Evolutionary conservation across 768 basidiomycete species (phyloP).

Genomic region (Imleria badia): DNA sequence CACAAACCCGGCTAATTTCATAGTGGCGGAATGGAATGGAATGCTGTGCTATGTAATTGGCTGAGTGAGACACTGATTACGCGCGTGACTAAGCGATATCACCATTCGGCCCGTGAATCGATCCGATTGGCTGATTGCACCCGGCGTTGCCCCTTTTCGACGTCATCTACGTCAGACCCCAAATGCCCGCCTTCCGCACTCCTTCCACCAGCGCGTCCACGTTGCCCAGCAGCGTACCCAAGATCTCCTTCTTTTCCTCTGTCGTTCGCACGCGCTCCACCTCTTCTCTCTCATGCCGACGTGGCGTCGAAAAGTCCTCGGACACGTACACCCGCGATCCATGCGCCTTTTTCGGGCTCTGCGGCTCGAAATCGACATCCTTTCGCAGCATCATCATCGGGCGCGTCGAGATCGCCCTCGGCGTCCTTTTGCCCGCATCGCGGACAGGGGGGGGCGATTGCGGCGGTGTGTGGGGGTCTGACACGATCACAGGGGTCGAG

Average conservation of each 20-base stretch:
- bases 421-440: constrained; percentile 20
- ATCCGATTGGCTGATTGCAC: constrained; percentile 1
- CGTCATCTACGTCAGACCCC: constrained; percentile 58
- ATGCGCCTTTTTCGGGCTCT: constrained; percentile 63
- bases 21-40: not conserved
- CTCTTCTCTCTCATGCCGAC: constrained; percentile 9
- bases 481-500: constrained; percentile 14
- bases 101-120: not conserved
- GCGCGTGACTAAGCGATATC: constrained; percentile 14
- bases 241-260: constrained; percentile 78
- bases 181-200: constrained; percentile 82
- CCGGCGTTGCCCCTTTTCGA: too few relatives aligned
- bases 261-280: constrained; percentile 48
- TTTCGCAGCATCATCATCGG: constrained; percentile 64
- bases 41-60: constrained; percentile 6
- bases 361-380: constrained; percentile 72
- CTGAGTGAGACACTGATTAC: constrained; percentile 10
- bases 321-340: constrained; percentile 31
- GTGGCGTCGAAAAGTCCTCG: constrained; percentile 18
- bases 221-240: constrained; percentile 85
- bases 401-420: constrained; percentile 32
- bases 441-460: constrained; percentile 29
- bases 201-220: constrained; percentile 90
- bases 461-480: constrained; percentile 23
- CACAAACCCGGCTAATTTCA: constrained; percentile 1